Evolutionary conservation across 2,329 filamentous ascomycete species (phyloP).

Genomic region (Microsporum audouinii): DNA sequence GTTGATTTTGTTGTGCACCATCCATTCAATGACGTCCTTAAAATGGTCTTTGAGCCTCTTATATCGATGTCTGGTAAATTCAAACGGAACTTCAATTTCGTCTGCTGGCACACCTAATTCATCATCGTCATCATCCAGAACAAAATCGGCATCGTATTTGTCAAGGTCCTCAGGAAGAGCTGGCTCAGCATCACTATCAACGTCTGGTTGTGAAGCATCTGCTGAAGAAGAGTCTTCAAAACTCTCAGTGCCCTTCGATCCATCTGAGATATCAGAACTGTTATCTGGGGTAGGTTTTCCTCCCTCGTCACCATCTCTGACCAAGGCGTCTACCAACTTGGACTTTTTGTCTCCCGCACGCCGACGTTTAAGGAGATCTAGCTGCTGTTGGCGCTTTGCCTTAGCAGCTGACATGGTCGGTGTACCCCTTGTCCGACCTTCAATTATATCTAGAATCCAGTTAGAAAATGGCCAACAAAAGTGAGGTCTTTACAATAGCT

Average conservation of each 20-base stretch:
- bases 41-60: conserved; percentile 63
- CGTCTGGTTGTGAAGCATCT: conserved; percentile 13
- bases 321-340: neutral
- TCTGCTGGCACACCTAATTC: conserved; percentile 45
- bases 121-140: conserved; percentile 49
- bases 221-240: conserved; percentile 3
- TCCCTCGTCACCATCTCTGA: conserved; percentile 6
- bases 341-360: conserved; percentile 29
- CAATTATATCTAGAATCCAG: conserved; percentile 23
- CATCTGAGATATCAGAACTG: neutral
- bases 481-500: neutral
- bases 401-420: conserved; percentile 29
- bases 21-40: conserved; percentile 63
- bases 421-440: conserved; percentile 32
- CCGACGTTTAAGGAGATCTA: conserved; percentile 34
- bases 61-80: conserved; percentile 56
- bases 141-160: conserved; percentile 52
- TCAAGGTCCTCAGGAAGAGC: conserved; percentile 36
- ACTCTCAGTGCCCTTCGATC: neutral
- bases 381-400: conserved; percentile 29
- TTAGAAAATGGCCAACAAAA: conserved; percentile 10
- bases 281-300: conserved; percentile 6
- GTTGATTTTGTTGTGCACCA: conserved; percentile 67
- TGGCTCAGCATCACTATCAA: conserved; percentile 25
- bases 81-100: conserved; percentile 48